phyloP scores from a whole-genome alignment of 73 alveolate species.

The Halteria grandinella region DNA sequence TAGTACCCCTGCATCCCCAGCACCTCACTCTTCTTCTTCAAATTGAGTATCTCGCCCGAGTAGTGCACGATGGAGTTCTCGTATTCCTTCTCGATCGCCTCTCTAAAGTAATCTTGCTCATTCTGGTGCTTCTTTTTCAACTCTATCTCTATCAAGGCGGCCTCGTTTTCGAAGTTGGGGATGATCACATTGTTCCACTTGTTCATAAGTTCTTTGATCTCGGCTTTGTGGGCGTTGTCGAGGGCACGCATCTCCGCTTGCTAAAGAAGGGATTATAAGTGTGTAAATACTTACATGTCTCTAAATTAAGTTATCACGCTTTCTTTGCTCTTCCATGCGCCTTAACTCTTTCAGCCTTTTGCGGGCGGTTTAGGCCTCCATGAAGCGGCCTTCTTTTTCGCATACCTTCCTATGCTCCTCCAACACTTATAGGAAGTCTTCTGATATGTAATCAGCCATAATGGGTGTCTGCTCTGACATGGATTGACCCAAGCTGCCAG shows the following conservation, averaged over 20 bases:
- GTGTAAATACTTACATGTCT: constrained; percentile 36
- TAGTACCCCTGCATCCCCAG: constrained; percentile 53
- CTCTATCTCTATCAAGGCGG: constrained; percentile 61
- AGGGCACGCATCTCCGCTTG: constrained; percentile 55
- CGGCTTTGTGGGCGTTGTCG: constrained; percentile 59
- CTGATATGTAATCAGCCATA: too few species aligned
- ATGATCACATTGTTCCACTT: constrained; percentile 65
- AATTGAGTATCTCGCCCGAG: constrained; percentile 40
- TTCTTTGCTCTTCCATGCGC: constrained; percentile 48
- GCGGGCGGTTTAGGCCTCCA: constrained; percentile 64
- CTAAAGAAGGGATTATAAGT: neutral
- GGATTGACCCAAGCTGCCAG: too few species aligned
- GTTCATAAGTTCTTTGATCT: constrained; percentile 41
- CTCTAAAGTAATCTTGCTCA: constrained; percentile 51
- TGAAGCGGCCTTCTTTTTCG: constrained; percentile 67
- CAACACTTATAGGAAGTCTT: constrained; percentile 46
- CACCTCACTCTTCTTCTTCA: constrained; percentile 49
- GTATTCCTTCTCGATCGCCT: constrained; percentile 30
- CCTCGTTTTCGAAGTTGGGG: constrained; percentile 73
- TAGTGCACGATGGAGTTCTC: constrained; percentile 17
- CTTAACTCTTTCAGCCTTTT: constrained; percentile 58
- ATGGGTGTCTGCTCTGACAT: too few species aligned
- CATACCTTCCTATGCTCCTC: constrained; percentile 68
- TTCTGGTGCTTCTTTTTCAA: constrained; percentile 54
- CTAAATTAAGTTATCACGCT: constrained; percentile 31